Evolutionary conservation across 176 grass and related monocot species (phyloP), one percentile per base, ranked within the genome.

Genomic region (Rhipidocladum racemiflorum): DNA sequence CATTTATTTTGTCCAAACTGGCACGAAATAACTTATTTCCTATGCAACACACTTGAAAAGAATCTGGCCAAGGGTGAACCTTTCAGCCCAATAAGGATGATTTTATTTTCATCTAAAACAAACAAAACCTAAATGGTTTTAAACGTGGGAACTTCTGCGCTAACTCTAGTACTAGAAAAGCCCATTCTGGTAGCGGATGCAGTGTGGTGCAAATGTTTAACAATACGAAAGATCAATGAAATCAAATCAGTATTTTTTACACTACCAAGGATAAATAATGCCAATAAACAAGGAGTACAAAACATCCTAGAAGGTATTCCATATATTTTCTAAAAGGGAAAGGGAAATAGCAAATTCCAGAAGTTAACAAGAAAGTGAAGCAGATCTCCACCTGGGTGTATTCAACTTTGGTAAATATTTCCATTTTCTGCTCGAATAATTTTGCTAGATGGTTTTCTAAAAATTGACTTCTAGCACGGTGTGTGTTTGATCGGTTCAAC

Each of bases 371-470:
- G 61, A 81, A 81, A 65, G 27, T 27, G 71, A 66, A 76, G 27
- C 48, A 36, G 23, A 61, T 68, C 50, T 76, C 61, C 76, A 91
- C 96, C 92, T 99, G 96, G 83, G 96, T 99, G 74, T 99, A 91
- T 82, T 99, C 89, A 76, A 99, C 87, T 95, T 99, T 99, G 70
- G 93, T 99, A 80, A 99, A 99, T 86, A 99, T 99, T 85, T 99
- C 96, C 92, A 99, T 95, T 91, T 99, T 99, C 74, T 99, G 93
- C 89, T 99, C 96, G 4, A 99, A 99, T 68, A 99, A 87, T 78
- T 93, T 99, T 38, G 96, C 96, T 56, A 99, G 91, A 86, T 99
- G 96, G 51, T 83, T 95, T 99, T 99, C 96, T 25, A 99, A 81
- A 99, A 99, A 99, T 67, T 99, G 96, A 72, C 91, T 99, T 91